These are phyloP conservation scores for Solanum sparsipilum DNA, from an alignment of 257 asterid species.

Conservation along the genomic window DNA sequence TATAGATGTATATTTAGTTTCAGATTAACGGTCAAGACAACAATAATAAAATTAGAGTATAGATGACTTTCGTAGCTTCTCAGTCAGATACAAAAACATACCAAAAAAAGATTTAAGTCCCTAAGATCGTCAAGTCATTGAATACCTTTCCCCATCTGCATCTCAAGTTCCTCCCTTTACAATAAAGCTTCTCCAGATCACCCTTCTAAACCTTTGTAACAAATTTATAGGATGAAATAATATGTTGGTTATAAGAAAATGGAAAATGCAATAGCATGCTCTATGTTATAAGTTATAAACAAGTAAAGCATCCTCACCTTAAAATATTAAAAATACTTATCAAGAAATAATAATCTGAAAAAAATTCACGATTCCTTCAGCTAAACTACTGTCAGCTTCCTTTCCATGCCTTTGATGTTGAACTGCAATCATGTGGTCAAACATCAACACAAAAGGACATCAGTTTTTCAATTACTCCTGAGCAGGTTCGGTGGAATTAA, in stretches of 20 bases:
- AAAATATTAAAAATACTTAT: neutral
- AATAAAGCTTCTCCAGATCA: constrained; percentile 59
- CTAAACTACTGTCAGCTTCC: constrained; percentile 16
- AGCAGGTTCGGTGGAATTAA: neutral
- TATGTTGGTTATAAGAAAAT: neutral
- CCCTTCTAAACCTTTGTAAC: constrained; percentile 41
- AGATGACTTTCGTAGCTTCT: too few species aligned
- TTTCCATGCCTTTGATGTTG: constrained; percentile 22
- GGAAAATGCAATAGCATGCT: neutral
- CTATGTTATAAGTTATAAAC: too few species aligned
- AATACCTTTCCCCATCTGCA: constrained; percentile 59
- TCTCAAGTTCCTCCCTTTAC: constrained; percentile 69
- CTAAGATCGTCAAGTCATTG: neutral
- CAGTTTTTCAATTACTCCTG: neutral
- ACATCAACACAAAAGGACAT: neutral
- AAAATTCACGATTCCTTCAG: constrained; percentile 41
- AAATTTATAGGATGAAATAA: neutral
- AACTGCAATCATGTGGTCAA: neutral
- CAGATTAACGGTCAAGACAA: neutral
- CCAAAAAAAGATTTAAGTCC: neutral
- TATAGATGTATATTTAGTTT: neutral
- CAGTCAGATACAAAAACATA: neutral
- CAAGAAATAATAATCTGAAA: neutral
- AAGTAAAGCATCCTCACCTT: constrained; percentile 32
- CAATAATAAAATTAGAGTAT: too few species aligned